Base-by-base conservation (phyloP, 225 moss, liverwort and hornwort species). In the Asterella californica region DNA sequence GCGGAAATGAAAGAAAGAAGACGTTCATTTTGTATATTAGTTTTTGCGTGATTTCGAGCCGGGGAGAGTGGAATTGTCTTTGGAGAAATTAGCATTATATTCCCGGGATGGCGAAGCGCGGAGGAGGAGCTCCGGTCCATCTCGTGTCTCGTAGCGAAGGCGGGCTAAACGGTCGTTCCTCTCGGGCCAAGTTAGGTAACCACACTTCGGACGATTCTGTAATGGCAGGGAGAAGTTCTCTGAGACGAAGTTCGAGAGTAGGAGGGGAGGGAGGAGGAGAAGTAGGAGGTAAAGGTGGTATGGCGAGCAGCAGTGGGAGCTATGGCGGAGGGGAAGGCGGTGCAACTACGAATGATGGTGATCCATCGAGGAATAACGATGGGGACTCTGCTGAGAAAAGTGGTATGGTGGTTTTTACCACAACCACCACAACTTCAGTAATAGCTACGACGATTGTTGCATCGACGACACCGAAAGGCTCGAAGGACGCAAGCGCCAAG, bases 221-320 rank as follows among this genome's bases (percentile, higher is more conserved):
- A 72, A 45, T 80, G n/a, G 45, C 45, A 64, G 74, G 64, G 12
- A 54, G 81, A 63, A 68, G 81, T 33, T 67, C n/a, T 64, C 69
- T 79, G 50, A 67, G 79, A 34, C 67, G 79, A 30, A 79, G 79
- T 57, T 69, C 79, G 68, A 70, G 79, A 79, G 79, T 48, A 22
- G 76, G 68, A 37, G 76, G 38, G 50, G 81, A 55, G 25, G 81
- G 52, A 36, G 74, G 11, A 29, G 60, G 19, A 62, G 78, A 78
- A 79, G 42, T 42, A 42, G 42, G 42, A 42, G 42, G 42, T 42
- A 42, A 42, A 42, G 42, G 42, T 42, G 69, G 81, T 61, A 82
- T 85, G 85, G 85, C 79, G 79, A 85, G 82, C 70, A 74, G 68
- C 68, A 74, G 59, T 48, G 75, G 76, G 61, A 79, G 79, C 64